Evolutionary conservation across 169 alveolate species (phyloP), one percentile per base, ranked within the genome.

Genomic region (Eimeria mitis): DNA sequence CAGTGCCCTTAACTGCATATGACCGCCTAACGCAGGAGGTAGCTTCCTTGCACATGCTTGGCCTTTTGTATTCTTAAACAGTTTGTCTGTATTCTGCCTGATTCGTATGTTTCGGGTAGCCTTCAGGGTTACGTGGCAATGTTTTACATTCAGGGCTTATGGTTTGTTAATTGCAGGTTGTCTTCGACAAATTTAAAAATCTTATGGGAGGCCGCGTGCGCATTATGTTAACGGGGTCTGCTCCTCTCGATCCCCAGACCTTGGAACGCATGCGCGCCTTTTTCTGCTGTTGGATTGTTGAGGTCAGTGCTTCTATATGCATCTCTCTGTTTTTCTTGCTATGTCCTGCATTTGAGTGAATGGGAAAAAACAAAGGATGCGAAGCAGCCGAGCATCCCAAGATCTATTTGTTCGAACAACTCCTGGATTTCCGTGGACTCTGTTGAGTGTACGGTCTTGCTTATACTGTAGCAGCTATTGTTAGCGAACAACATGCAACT

Each of bases 141-240:
- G 13, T 21, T 94, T 31, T 65, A 65, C 21, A 73, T 56, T 13
- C 89, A 84, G 79, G 47, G 28, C 54, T 25, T 59, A 21, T 3
- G 40, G 47, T 4, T 31, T 68, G 44, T 65, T 56, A 16, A 11
- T 40, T 75, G 54, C 83, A 87, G 97, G 42, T 97, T 54, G 98
- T 98, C 44, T 98, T 98, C 96, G 97, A 97, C 61, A 97, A 97
- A 94, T 96, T 97, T 91, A 97, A 95, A 42, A 96, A 65, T 47
- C 56, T 97, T 31, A 56, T 98, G 47, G 99, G 99, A 40, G 98
- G 98, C 16, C 90, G 98, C 59, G 97, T 98, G n/a, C 97, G 98
- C 59, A 76, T 88, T 52, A 97, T 98, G 97, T 85, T 97, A 13
- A 96, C 98, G 34, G 99, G 99, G 2, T 96, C 98, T 21, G 99